These are phyloP conservation scores for Lycium ferocissimum DNA, from an alignment of 257 asterid genomes.

Conservation along the genomic window DNA sequence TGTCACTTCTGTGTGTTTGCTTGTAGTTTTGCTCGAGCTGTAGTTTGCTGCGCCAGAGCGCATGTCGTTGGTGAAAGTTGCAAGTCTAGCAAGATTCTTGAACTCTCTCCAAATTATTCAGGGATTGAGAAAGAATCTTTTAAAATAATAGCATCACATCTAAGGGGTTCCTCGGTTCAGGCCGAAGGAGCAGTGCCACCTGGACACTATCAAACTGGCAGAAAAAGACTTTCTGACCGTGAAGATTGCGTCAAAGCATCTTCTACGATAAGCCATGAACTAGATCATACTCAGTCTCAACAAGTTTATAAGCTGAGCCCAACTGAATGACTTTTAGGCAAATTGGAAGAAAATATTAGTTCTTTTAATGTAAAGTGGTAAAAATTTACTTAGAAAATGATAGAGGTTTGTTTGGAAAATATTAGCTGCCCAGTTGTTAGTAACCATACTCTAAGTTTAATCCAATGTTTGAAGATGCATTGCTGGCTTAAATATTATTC, in stretches of 20 bases:
- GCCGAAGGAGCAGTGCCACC: neutral
- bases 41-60: neutral
- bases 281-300: neutral
- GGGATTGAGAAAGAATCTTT: conserved; percentile 1
- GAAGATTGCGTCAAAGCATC: neutral
- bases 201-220: neutral
- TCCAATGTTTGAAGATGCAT: neutral
- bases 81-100: conserved; percentile 9
- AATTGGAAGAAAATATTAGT: neutral
- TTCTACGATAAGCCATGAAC: neutral
- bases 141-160: neutral
- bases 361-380: neutral
- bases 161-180: neutral
- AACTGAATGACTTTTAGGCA: neutral
- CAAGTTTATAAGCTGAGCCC: neutral
- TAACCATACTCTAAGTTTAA: neutral
- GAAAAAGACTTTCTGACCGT: neutral
- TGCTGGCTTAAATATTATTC: neutral
- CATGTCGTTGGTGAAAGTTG: neutral
- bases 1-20: neutral
- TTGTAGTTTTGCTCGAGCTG: neutral
- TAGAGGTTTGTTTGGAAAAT: neutral
- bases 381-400: neutral
- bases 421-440: neutral
- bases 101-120: conserved; percentile 23